A percentile compares a stretch with the other conserved stretches of the same genome.
Conservation (phyloP, 2,329 filamentous ascomycete species). For the Neonectria neomacrospora region DNA sequence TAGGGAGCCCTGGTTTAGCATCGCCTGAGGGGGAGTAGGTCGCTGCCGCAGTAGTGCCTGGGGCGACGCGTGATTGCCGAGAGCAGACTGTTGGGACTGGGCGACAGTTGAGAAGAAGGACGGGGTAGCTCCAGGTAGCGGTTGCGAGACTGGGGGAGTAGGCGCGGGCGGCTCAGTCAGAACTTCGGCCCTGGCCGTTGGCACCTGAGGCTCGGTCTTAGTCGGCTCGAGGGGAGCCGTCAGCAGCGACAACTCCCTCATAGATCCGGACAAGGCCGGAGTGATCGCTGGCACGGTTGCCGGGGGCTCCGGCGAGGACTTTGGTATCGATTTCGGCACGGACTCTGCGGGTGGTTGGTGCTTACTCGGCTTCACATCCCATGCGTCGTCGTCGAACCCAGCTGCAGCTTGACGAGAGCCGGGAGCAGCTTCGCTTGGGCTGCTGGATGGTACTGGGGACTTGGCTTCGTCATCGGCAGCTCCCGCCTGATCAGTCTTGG, state of each 20-base stretch:
- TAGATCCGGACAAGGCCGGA: constrained; percentile 73
- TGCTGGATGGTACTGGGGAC: constrained; percentile 39
- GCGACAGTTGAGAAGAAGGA: constrained; percentile 63
- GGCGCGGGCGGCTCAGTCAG: constrained; percentile 44
- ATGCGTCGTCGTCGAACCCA: constrained; percentile 96
- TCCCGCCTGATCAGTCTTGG: constrained; percentile 60
- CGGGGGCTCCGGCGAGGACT: constrained; percentile 40
- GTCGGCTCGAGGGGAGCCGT: constrained; percentile 64
- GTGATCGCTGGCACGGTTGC: constrained; percentile 46
- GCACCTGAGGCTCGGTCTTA: constrained; percentile 51
- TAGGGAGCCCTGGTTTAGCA: constrained; percentile 70
- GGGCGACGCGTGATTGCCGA: constrained; percentile 45
- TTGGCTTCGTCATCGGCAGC: constrained; percentile 37
- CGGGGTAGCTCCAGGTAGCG: constrained; percentile 66
- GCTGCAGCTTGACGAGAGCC: constrained; percentile 47
- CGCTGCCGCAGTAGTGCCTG: constrained; percentile 66
- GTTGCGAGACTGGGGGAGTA: constrained; percentile 52
- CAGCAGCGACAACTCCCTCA: constrained; percentile 68
- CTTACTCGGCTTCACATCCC: constrained; percentile 90
- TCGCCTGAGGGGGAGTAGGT: constrained; percentile 74
- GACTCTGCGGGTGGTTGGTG: constrained; percentile 51
- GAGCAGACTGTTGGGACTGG: constrained; percentile 60
- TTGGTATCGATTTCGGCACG: constrained; percentile 40
- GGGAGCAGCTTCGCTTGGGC: constrained; percentile 46
- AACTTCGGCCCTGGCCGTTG: constrained; percentile 30